phyloP scores from a whole-genome alignment of 768 basidiomycete genomes.

The Lactarius pseudohatsudake region DNA sequence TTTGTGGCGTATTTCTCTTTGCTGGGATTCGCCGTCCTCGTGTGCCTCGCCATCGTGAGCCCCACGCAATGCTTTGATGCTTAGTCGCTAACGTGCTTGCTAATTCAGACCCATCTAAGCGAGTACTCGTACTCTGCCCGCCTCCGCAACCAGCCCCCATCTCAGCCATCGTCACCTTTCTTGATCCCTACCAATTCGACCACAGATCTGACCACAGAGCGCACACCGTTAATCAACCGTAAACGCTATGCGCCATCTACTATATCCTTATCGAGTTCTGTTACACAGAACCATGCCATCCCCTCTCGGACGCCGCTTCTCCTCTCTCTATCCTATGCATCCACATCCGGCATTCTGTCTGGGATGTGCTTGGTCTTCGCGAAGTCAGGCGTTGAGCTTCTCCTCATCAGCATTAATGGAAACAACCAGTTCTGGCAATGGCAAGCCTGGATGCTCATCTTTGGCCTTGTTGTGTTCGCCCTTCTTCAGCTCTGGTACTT shows the following conservation, averaged over 20 bases:
- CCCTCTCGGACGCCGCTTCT: slow-evolving; percentile 53
- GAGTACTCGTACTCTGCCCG: slow-evolving; percentile 61
- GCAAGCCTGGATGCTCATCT: slow-evolving; percentile 80
- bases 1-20: slow-evolving; percentile 83
- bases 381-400: slow-evolving; percentile 88
- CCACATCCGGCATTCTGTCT: slow-evolving; percentile 82
- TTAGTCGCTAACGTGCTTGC: slow-evolving; percentile 1
- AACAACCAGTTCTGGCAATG: slow-evolving; percentile 82
- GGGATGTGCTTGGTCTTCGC: slow-evolving; percentile 94
- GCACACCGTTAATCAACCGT: slow-evolving; percentile 54
- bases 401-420: slow-evolving; percentile 73
- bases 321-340: slow-evolving; percentile 82
- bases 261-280: slow-evolving; percentile 24
- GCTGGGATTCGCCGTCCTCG: slow-evolving; percentile 57
- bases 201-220: slow-evolving; percentile 40
- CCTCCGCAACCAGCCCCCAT: slow-evolving; percentile 38
- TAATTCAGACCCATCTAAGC: slow-evolving; percentile 62
- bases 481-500: slow-evolving; percentile 83
- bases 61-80: not conserved
- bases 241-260: slow-evolving; percentile 37
- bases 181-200: slow-evolving; percentile 31
- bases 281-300: slow-evolving; percentile 28
- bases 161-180: slow-evolving; percentile 37
- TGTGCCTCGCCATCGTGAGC: slow-evolving; percentile 65
- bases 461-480: slow-evolving; percentile 71